Conservation (phyloP, 2,329 filamentous ascomycete genomes). For the Aspergillus ochraceus region DNA sequence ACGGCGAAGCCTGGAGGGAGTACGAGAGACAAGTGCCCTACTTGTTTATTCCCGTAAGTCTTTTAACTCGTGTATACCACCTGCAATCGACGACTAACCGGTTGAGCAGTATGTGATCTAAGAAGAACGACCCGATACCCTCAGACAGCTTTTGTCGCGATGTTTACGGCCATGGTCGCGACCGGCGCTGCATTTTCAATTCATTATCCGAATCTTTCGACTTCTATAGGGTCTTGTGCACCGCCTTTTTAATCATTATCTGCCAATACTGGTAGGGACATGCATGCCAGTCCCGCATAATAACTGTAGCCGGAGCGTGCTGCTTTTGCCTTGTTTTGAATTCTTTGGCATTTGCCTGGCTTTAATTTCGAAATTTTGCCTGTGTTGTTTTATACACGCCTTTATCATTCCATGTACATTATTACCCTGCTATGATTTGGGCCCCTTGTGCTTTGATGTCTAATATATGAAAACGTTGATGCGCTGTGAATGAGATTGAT, state of each 20-base stretch:
- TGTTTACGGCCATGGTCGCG: background rate
- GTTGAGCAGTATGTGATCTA: conserved; percentile 34
- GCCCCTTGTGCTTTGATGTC: background rate
- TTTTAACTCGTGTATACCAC: too few species aligned
- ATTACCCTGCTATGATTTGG: background rate
- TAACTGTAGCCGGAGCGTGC: background rate
- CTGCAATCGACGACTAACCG: conserved; percentile 2
- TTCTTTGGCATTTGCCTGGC: background rate
- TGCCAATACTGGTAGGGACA: background rate
- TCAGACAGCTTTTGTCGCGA: background rate
- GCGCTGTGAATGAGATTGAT: background rate
- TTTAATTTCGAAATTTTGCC: background rate
- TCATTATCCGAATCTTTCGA: background rate
- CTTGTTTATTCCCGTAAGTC: conserved; percentile 72
- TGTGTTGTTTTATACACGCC: background rate
- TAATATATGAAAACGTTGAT: background rate
- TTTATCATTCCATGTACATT: background rate
- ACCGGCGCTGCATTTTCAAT: background rate
- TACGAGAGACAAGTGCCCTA: conserved; percentile 80
- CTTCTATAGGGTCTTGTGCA: background rate
- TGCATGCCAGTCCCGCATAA: background rate
- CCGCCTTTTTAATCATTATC: background rate
- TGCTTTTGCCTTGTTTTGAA: background rate
- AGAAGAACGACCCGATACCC: conserved; percentile 8
- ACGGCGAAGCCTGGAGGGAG: conserved; percentile 78